phyloP scores from a whole-genome alignment of 768 basidiomycete genomes.

The Pholiota conissans region DNA sequence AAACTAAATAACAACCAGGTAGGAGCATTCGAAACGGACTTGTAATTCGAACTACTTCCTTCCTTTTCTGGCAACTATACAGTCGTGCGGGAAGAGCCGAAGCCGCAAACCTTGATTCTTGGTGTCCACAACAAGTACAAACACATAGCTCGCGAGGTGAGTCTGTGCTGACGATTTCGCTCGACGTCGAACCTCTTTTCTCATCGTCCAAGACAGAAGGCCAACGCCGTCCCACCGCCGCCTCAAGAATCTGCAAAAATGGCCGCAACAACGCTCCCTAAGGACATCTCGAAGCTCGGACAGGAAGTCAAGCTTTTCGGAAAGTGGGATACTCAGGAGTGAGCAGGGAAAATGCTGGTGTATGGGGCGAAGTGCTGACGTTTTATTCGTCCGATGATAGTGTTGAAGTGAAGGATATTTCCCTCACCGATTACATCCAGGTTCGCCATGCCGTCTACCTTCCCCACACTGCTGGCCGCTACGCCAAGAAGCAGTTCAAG shows the following conservation, averaged over 20 bases:
- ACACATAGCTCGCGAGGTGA: conserved; percentile 39
- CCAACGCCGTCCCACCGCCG: conserved; percentile 32
- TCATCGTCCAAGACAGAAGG: conserved; percentile 24
- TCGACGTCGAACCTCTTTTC: conserved; percentile 27
- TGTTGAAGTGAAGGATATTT: conserved; percentile 99
- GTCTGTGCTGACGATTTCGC: conserved; percentile 25
- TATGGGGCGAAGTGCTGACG: conserved; percentile 11
- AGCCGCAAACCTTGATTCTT: conserved; percentile 45
- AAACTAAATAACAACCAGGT: no score
- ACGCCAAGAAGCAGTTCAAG: conserved; percentile 99
- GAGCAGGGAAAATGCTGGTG: conserved; percentile 37
- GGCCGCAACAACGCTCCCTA: conserved; percentile 78
- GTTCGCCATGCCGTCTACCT: conserved; percentile 96
- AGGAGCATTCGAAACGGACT: no score
- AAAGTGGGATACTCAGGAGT: conserved; percentile 99
- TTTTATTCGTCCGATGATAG: conserved; percentile 36
- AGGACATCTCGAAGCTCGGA: conserved; percentile 77
- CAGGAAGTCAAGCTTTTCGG: conserved; percentile 95
- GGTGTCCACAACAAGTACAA: conserved; percentile 45
- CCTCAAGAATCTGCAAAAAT: conserved; percentile 46
- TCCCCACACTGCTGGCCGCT: conserved; percentile 98
- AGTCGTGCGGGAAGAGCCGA: conserved; percentile 40
- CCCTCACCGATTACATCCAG: conserved; percentile 98
- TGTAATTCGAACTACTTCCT: conserved; percentile 12
- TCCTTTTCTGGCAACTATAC: conserved; percentile 37